Percentiles rank a stretch among this genome's conserved stretches.
phyloP scores from a whole-genome alignment of 2,329 filamentous ascomycete genomes.

The Clathrospora elynae region DNA sequence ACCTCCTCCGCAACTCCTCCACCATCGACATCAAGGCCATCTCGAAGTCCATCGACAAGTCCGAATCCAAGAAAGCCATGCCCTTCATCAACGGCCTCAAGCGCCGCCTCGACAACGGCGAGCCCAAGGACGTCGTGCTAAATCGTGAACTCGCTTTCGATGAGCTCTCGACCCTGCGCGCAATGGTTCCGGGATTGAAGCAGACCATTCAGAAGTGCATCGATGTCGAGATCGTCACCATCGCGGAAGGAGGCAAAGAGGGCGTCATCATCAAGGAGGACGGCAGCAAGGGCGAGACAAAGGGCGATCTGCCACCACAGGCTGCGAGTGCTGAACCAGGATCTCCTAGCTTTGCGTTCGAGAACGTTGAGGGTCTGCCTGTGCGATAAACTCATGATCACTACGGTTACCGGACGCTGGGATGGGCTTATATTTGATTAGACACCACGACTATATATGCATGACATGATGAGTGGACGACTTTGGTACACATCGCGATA shows the following conservation, averaged over 20 bases:
- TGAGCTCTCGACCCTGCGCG: conserved; percentile 73
- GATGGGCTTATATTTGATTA: neutral
- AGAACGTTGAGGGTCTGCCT: conserved; percentile 65
- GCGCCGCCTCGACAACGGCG: conserved; percentile 72
- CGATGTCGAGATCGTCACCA: conserved; percentile 71
- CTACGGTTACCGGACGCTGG: no score
- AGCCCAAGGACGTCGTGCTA: conserved; percentile 73
- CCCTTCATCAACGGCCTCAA: conserved; percentile 90
- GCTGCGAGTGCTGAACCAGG: conserved; percentile 83
- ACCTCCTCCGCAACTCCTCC: conserved; percentile 36
- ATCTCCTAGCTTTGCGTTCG: conserved; percentile 79
- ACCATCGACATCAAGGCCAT: conserved; percentile 79
- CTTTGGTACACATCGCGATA: neutral
- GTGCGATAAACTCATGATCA: conserved; percentile 25
- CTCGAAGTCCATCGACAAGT: conserved; percentile 77
- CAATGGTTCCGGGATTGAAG: conserved; percentile 81
- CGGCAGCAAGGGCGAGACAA: conserved; percentile 62
- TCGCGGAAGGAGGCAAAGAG: conserved; percentile 72
- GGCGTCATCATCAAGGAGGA: conserved; percentile 62
- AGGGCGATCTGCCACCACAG: conserved; percentile 60
- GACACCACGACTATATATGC: conserved; percentile 1
- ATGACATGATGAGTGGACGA: neutral
- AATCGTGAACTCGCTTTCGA: conserved; percentile 86
- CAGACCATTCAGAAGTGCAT: conserved; percentile 72
- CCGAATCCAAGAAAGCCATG: conserved; percentile 98